Evolutionary conservation across 768 basidiomycete species (phyloP).

Genomic region (Collybia mongolica): DNA sequence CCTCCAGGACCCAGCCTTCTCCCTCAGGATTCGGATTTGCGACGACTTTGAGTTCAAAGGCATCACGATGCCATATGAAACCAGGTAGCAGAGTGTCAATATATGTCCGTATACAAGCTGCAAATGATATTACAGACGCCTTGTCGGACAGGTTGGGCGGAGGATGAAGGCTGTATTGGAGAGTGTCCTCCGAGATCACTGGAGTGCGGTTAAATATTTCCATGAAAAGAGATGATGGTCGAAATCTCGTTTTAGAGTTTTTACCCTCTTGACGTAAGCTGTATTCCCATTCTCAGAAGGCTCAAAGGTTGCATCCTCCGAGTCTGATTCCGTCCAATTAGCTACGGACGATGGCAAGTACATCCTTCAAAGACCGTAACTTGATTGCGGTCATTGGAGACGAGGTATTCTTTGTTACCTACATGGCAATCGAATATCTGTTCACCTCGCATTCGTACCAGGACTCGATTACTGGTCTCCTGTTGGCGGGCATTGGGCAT

Average conservation of each 20-base stretch:
- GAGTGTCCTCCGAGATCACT: conserved; percentile 81
- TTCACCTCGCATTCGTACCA: conserved; percentile 28
- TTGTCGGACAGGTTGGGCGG: conserved; percentile 52
- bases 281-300: no score
- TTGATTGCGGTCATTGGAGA: conserved; percentile 97
- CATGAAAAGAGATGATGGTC: conserved; percentile 28
- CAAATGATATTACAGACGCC: conserved; percentile 60
- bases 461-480: conserved; percentile 96
- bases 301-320: no score
- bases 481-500: conserved; percentile 94
- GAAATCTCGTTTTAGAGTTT: background rate
- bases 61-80: conserved; percentile 83
- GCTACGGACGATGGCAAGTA: conserved; percentile 14
- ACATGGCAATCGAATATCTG: conserved; percentile 7
- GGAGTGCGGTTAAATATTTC: conserved; percentile 76
- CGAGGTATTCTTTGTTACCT: conserved; percentile 56
- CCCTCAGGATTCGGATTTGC: conserved; percentile 38
- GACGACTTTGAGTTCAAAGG: conserved; percentile 74
- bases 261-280: no score
- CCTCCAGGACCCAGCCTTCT: conserved; percentile 65
- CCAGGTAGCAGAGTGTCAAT: conserved; percentile 53
- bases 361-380: conserved; percentile 76
- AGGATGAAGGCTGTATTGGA: conserved; percentile 76
- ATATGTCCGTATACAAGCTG: conserved; percentile 61
- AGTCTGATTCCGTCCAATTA: no score